These are phyloP conservation scores for Eragrostis curvula DNA, from an alignment of 176 grass and related monocot species.

Conservation along the genomic window DNA sequence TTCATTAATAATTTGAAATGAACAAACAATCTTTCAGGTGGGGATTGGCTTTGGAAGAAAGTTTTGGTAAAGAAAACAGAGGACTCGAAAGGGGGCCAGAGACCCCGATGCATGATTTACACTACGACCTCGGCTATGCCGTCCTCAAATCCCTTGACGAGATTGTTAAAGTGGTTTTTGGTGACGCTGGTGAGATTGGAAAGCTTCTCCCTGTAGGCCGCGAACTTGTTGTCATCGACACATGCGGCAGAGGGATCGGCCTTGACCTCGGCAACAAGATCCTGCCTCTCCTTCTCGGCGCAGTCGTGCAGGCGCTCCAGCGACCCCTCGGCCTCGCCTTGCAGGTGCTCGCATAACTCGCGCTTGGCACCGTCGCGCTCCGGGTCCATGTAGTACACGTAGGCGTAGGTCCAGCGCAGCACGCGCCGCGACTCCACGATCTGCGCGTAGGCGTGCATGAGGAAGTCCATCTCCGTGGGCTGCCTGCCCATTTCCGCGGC, in stretches of 20 bases:
- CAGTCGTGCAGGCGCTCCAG: slow-evolving; percentile 34
- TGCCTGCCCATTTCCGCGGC: not conserved
- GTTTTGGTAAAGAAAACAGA: no score
- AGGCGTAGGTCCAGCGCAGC: slow-evolving; percentile 37
- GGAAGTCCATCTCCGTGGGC: not conserved
- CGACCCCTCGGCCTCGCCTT: not conserved
- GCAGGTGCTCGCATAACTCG: slow-evolving; percentile 12
- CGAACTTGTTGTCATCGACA: not conserved
- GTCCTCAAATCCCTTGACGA: slow-evolving; percentile 8
- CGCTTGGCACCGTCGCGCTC: not conserved
- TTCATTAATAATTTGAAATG: no score
- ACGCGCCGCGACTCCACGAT: slow-evolving; percentile 28
- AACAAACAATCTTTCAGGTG: no score
- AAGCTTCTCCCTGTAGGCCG: not conserved
- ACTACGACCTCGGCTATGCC: not conserved
- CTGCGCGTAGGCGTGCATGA: slow-evolving; percentile 14
- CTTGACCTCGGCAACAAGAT: not conserved
- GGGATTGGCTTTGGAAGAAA: no score
- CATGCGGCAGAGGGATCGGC: rapidly evolving
- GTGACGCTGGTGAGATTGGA: rapidly evolving
- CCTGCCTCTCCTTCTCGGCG: not conserved
- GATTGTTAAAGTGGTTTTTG: not conserved
- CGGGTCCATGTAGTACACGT: slow-evolving; percentile 24
- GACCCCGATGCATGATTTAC: not conserved
- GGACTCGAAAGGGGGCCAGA: no score